Evolutionary conservation across 768 basidiomycete species (phyloP).

Genomic region (Boletus sp.): DNA sequence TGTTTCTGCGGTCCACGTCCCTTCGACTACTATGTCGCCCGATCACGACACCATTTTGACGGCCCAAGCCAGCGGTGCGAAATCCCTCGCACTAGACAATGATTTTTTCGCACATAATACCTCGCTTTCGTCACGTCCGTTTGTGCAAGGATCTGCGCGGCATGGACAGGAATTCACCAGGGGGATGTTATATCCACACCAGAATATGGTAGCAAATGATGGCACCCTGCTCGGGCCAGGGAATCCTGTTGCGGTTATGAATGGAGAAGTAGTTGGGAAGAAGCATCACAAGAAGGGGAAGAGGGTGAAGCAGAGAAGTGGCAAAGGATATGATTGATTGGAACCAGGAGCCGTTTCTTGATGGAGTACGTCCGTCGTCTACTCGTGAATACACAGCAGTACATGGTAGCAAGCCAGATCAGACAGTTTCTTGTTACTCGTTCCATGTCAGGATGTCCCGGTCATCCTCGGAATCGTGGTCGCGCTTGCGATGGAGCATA

Average conservation of each 20-base stretch:
- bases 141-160: constrained; percentile 58
- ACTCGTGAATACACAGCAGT: background rate
- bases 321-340: constrained; percentile 81
- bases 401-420: background rate
- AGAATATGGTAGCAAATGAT: constrained; percentile 75
- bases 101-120: constrained; percentile 73
- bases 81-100: constrained; percentile 70
- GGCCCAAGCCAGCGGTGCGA: constrained; percentile 39
- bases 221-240: constrained; percentile 58
- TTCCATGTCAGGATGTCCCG: constrained; percentile 73
- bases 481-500: constrained; percentile 69
- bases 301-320: constrained; percentile 85
- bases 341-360: background rate
- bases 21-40: background rate
- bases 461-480: constrained; percentile 60
- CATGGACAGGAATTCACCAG: constrained; percentile 64
- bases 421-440: constrained; percentile 32
- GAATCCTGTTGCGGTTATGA: constrained; percentile 42
- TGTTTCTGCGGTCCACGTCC: constrained; percentile 36
- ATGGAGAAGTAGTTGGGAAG: constrained; percentile 51
- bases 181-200: constrained; percentile 74
- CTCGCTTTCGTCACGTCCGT: constrained; percentile 55
- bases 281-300: constrained; percentile 85
- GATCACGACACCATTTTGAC: constrained; percentile 26
- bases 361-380: background rate